Base-by-base conservation (phyloP, 352 stramenopile species). In the Phytophthora rubi region DNA sequence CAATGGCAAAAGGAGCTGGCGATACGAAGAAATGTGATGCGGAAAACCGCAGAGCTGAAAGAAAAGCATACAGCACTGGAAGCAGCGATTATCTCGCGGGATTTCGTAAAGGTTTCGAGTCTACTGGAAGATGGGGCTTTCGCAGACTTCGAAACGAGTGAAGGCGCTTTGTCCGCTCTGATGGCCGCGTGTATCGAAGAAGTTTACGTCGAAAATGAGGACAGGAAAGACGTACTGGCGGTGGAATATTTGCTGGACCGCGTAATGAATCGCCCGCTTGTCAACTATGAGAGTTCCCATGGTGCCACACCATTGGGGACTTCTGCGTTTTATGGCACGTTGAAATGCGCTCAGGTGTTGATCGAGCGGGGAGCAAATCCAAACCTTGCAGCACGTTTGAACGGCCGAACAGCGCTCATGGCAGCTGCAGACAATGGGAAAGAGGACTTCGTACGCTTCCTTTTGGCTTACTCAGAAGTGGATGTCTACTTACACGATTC, bases 161-260 rank as follows among this genome's bases (percentile, higher is more conserved):
- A 37, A 7, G 72, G 64, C 4, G 85, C 69, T 2, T 26, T 83
- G 23, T 85, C 85, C 5, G 71, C 73, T 2, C 67, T 93, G 4
- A 85, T 86, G 74, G 80, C 73, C 1, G 80, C 84, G 18, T 92
- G 83, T 39, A 63, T 83, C 2, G 73, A 92, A 13, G 87, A 95
- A 47, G 9, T 70, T 6, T 91, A 89, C 37, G 67, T 93, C 5
- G 44, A 68, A 21, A 93, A 95, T 26, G 47, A 23, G 4, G 87
- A 95, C 30, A 67, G 69, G 18, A 59, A 76, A 18, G 66, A 80
- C 45, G 84, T 95, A 21, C 55, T 92, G 1, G 81, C 75, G 0
- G 79, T 88, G 21, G 81, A 85, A 62, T 90, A 83, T 51, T 68
- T 95, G 10, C 53, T 95, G 26, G 75, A 90, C 44, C 79, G 85